Evolutionary conservation across 345 rosid genomes (phyloP).

Genomic region (Pistacia vera): DNA sequence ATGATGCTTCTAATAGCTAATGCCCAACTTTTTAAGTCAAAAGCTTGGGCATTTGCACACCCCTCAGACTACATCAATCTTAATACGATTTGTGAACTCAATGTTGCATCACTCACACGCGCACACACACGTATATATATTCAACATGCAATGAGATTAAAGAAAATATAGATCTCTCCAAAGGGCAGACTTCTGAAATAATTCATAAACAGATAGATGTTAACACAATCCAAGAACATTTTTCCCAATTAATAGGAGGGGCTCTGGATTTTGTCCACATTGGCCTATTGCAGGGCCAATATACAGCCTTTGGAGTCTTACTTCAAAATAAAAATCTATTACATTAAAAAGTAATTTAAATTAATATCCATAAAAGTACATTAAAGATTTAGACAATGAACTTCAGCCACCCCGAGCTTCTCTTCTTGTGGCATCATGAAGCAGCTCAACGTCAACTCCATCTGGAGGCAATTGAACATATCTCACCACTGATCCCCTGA

Average conservation of each 20-base stretch:
- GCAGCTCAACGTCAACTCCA: conserved; percentile 94
- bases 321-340: conserved; percentile 24
- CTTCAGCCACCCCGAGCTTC: conserved; percentile 95
- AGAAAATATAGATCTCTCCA: no score
- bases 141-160: no score
- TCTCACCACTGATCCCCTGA: conserved; percentile 97
- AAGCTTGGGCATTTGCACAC: no score
- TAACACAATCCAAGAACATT: not conserved
- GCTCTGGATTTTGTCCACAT: not conserved
- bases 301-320: conserved; percentile 16
- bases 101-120: no score
- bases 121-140: no score
- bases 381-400: not conserved
- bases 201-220: not conserved
- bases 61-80: no score
- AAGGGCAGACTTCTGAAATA: not conserved
- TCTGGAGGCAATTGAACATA: conserved; percentile 96
- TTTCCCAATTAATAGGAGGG: not conserved
- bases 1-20: no score
- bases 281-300: conserved; percentile 2
- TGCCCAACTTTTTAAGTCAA: no score
- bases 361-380: conserved; percentile 19
- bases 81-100: no score
- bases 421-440: conserved; percentile 98
- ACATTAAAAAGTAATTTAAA: conserved; percentile 18